Evolutionary conservation across 805 yeast species (phyloP), one percentile per base, ranked within the genome.

Genomic region (Kodamaea hsintzibuensis): DNA sequence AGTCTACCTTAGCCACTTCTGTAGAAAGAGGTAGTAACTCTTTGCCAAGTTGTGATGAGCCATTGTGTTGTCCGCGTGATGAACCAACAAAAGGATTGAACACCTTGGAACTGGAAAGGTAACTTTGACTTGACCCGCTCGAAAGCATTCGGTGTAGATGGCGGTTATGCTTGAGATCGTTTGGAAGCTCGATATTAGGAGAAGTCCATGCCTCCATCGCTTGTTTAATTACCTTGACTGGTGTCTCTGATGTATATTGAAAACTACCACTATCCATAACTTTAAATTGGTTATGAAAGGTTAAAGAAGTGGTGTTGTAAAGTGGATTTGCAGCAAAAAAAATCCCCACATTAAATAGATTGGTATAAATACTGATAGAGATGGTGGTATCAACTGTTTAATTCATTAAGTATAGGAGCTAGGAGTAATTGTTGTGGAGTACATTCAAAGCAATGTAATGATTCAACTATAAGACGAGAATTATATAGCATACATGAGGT

Each of bases 201-300:
- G 54, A 46, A 2, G 54, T 51, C 54, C 54, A 51, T 17, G 35
- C 9, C 6, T 50, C 48, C 48, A 45, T 45, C 7, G 25, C 39
- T 10, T 42, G 9, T 9, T 50, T 35, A 2, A 43, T 18, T 13
- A 16, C 40, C 38, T 33, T 42, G 10, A 45, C 25, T 5, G 52
- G 52, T 22, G 48, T 42, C 10, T 50, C 47, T 8, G 52, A 49
- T 2, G 27, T 14, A 17, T 27, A 48, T 22, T 50, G 47, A 33
- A 50, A 50, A 48, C 44, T 43, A 10, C 19, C 43, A 27, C 22
- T 48, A 7, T 38, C 43, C 17, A n/a, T 25, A 10, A 10, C 35
- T 30, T 12, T 30, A 10, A 12, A 30, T 30, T 30, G 25, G 6
- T 22, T 22, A 4, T 22, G 25, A 4, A 9, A 10, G 2, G 35